Evolutionary conservation across 768 basidiomycete genomes (phyloP).

Genomic region (Sarcomyxa edulis): DNA sequence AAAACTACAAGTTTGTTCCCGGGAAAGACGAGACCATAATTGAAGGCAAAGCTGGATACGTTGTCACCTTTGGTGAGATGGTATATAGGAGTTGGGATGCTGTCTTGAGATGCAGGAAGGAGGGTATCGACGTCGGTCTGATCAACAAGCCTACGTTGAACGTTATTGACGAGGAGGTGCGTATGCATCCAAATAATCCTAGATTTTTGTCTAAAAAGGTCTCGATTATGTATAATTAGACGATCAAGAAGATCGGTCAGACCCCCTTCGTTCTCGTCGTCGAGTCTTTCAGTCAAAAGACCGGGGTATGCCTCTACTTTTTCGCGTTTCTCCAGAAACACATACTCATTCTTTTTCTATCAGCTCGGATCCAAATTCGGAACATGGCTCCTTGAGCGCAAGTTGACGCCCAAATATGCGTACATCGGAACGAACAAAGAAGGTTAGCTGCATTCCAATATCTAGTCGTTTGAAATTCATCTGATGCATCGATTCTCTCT

Average conservation of each 20-base stretch:
- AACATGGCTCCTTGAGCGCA: slow-evolving; percentile 81
- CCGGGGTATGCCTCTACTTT: slow-evolving; percentile 44
- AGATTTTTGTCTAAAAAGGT: background rate
- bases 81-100: slow-evolving; percentile 81
- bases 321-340: background rate
- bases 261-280: slow-evolving; percentile 80
- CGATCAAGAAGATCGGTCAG: slow-evolving; percentile 63
- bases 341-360: slow-evolving; percentile 2
- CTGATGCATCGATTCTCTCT: no score
- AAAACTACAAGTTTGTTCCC: slow-evolving; percentile 72
- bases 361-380: slow-evolving; percentile 80
- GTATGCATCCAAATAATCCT: slow-evolving; percentile 7
- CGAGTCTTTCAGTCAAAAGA: slow-evolving; percentile 86
- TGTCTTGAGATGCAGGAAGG: slow-evolving; percentile 63
- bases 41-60: slow-evolving; percentile 76
- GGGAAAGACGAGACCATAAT: slow-evolving; percentile 81
- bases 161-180: slow-evolving; percentile 74
- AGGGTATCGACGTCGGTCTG: slow-evolving; percentile 76
- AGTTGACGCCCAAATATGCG: slow-evolving; percentile 72
- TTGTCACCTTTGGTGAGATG: slow-evolving; percentile 86
- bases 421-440: slow-evolving; percentile 81
- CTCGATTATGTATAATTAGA: slow-evolving; percentile 22
- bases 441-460: slow-evolving; percentile 28
- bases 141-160: slow-evolving; percentile 86
- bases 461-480: background rate